Conservation (phyloP, 2,329 filamentous ascomycete species). For the Venturia carpophila region DNA sequence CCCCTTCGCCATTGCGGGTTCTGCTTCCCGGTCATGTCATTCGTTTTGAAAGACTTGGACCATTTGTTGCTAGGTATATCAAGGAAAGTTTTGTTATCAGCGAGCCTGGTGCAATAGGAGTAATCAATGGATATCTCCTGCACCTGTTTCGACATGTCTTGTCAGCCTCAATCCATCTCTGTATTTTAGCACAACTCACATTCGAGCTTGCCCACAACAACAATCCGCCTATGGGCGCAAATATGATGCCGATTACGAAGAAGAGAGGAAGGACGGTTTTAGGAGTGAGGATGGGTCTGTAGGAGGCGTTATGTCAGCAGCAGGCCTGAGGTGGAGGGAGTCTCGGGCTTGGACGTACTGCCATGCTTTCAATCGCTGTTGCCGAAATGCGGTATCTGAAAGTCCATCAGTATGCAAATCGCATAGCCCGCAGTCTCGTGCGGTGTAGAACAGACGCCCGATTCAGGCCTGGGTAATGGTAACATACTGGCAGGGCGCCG, state of each 20-base stretch:
- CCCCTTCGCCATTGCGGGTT: background rate
- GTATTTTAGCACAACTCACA: constrained; percentile 37
- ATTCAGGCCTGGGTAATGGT: background rate
- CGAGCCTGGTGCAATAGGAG: constrained; percentile 60
- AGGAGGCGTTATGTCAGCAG: constrained; percentile 33
- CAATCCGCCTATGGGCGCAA: constrained; percentile 83
- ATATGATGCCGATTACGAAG: constrained; percentile 83
- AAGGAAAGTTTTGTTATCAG: constrained; percentile 39
- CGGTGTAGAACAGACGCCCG: constrained; percentile 12
- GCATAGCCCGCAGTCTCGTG: background rate
- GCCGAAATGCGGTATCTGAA: constrained; percentile 94
- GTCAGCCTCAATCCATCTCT: background rate
- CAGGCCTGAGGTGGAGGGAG: background rate
- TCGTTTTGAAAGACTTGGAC: constrained; percentile 62
- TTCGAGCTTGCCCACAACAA: constrained; percentile 77
- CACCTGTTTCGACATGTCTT: constrained; percentile 47
- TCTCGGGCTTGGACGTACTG: constrained; percentile 56
- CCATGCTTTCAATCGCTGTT: constrained; percentile 97
- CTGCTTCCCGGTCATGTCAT: constrained; percentile 33
- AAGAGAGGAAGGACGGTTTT: constrained; percentile 90
- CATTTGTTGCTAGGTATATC: constrained; percentile 53
- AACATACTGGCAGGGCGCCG: constrained; percentile 77
- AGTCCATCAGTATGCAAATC: background rate
- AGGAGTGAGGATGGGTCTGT: constrained; percentile 83
- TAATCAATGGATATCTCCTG: constrained; percentile 91